phyloP scores from a whole-genome alignment of 352 stramenopile species.

The Phytophthora sojae region DNA sequence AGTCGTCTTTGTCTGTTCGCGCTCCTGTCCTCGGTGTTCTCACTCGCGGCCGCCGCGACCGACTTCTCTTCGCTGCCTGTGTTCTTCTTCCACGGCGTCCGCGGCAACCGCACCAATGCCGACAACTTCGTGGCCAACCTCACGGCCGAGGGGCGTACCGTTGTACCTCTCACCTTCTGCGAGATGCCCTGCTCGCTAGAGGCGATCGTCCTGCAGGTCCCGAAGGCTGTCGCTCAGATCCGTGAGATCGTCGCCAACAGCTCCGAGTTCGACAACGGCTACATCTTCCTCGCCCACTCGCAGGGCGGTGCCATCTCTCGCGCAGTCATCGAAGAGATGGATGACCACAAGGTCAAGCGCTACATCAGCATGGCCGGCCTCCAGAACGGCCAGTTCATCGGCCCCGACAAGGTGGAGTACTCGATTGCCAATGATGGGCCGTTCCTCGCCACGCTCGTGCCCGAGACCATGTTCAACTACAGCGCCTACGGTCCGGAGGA shows the following conservation, averaged over 20 bases:
- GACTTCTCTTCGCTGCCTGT: constrained; percentile 34
- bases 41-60: background rate
- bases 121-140: constrained; percentile 39
- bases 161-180: constrained; percentile 47
- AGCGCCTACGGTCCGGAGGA: constrained; percentile 19
- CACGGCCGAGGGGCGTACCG: constrained; percentile 31
- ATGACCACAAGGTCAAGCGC: constrained; percentile 51
- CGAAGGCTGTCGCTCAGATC: constrained; percentile 42
- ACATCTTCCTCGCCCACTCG: constrained; percentile 54
- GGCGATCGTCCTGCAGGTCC: constrained; percentile 38
- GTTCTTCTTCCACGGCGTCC: constrained; percentile 57
- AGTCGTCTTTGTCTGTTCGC: background rate
- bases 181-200: constrained; percentile 33
- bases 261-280: constrained; percentile 39
- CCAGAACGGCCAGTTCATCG: constrained; percentile 58
- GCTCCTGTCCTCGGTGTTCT: constrained; percentile 6
- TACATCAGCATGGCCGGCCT: constrained; percentile 49
- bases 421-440: constrained; percentile 17
- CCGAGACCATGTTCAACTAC: constrained; percentile 38
- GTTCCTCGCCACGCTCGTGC: constrained; percentile 20
- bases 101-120: constrained; percentile 14
- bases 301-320: constrained; percentile 45
- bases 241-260: constrained; percentile 30
- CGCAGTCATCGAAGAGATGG: constrained; percentile 52
- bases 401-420: constrained; percentile 29